Percentiles rank a stretch among this genome's conserved stretches.
phyloP scores from a whole-genome alignment of 805 yeast genomes.

The Yarrowia sp. region DNA sequence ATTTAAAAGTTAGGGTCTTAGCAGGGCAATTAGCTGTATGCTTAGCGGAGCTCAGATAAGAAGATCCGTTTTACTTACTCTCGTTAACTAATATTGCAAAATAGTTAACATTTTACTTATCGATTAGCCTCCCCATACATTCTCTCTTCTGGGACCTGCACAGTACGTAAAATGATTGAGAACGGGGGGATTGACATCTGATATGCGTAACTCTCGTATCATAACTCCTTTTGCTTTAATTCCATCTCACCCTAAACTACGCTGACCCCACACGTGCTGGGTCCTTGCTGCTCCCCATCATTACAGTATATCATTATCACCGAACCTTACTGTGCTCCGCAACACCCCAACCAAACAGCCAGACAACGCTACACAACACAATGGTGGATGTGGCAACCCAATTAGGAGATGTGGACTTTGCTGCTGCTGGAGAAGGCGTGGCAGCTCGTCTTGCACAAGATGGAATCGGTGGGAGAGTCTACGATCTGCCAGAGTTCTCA shows the following conservation, averaged over 20 bases:
- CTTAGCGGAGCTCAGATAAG: no score
- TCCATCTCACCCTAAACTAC: neutral
- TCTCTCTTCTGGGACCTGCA: neutral
- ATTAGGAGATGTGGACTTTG: slow-evolving; percentile 7
- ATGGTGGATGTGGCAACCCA: slow-evolving; percentile 19
- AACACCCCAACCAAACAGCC: neutral
- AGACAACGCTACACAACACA: neutral
- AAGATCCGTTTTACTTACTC: neutral
- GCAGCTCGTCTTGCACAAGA: slow-evolving; percentile 2
- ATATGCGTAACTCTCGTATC: no score
- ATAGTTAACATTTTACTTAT: neutral
- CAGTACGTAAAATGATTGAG: no score
- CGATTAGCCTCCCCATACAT: neutral
- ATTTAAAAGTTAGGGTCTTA: no score
- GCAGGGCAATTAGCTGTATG: no score
- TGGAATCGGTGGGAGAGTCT: neutral
- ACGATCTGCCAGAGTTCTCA: slow-evolving; percentile 27
- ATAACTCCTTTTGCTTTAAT: neutral
- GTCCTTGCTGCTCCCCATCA: neutral
- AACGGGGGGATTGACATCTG: no score
- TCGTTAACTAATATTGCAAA: neutral
- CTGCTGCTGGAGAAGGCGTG: slow-evolving; percentile 5
- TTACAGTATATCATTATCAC: no score
- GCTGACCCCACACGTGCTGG: neutral
- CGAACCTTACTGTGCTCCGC: neutral